Conservation (phyloP, 2,329 filamentous ascomycete genomes). For the Cladobotryum mycophilum region DNA sequence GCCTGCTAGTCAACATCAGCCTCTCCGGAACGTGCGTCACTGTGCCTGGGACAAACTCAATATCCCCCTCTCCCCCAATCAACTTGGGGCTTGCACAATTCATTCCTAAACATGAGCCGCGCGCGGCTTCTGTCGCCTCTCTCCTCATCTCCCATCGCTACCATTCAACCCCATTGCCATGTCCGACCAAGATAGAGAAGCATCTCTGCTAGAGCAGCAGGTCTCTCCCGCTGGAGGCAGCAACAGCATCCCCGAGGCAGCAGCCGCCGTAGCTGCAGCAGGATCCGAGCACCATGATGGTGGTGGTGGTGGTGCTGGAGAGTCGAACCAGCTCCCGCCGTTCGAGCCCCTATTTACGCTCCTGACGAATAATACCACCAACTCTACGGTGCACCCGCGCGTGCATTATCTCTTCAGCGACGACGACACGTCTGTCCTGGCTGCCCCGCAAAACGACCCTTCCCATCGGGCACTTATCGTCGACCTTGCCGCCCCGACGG, state of each 20-base stretch:
- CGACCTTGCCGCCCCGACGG: constrained; percentile 39
- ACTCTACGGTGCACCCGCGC: constrained; percentile 73
- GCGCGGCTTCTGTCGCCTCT: constrained; percentile 5
- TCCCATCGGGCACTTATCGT: constrained; percentile 48
- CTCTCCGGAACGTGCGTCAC: too few species aligned
- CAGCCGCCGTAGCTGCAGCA: constrained; percentile 9
- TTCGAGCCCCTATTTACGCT: constrained; percentile 84
- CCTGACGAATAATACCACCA: constrained; percentile 67
- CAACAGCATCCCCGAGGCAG: neutral
- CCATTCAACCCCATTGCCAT: constrained; percentile 9
- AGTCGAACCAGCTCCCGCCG: constrained; percentile 24
- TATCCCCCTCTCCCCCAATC: too few species aligned
- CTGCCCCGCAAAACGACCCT: constrained; percentile 38
- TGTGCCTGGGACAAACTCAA: too few species aligned
- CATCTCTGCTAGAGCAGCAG: constrained; percentile 3
- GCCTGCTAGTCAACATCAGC: too few species aligned
- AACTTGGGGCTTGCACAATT: too few species aligned
- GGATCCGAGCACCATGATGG: constrained; percentile 12
- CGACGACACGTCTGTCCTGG: constrained; percentile 75
- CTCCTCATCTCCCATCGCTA: constrained; percentile 1
- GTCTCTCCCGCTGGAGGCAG: neutral
- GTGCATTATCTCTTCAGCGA: constrained; percentile 92
- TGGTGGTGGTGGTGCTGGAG: constrained; percentile 4
- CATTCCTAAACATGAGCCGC: constrained; percentile 6
- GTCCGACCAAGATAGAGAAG: constrained; percentile 11